These are phyloP conservation scores for Boletellus emodensis DNA, from an alignment of 768 basidiomycete genomes.

Conservation along the genomic window DNA sequence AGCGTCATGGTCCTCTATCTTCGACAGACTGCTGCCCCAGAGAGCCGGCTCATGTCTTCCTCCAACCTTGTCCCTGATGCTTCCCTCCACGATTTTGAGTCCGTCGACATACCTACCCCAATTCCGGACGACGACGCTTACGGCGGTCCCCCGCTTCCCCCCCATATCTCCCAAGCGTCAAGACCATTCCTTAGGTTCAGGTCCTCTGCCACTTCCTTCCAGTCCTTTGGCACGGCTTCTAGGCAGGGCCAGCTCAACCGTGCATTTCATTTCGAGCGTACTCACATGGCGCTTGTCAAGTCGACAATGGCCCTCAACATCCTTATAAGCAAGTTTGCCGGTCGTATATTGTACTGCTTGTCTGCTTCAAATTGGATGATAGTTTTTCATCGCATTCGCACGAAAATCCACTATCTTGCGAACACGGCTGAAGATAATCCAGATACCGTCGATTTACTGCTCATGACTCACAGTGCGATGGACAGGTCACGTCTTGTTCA, in stretches of 20 bases:
- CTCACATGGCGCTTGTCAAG: conserved; percentile 56
- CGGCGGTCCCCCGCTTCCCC: conserved; percentile 31
- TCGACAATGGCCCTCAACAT: conserved; percentile 53
- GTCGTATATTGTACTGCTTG: conserved; percentile 79
- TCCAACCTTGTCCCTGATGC: conserved; percentile 59
- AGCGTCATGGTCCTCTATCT: conserved; percentile 82
- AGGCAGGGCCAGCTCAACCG: conserved; percentile 22
- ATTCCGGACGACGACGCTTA: conserved; percentile 18
- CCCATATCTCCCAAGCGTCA: conserved; percentile 38
- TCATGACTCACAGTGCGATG: conserved; percentile 75
- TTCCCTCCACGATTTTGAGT: conserved; percentile 69
- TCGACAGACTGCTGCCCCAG: conserved; percentile 60
- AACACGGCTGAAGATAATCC: conserved; percentile 47
- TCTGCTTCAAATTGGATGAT: conserved; percentile 86
- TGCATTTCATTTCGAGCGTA: conserved; percentile 51
- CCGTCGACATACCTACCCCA: conserved; percentile 39
- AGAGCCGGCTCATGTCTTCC: conserved; percentile 54
- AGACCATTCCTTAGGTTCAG: conserved; percentile 30
- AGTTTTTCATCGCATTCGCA: conserved; percentile 65
- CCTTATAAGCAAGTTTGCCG: conserved; percentile 67
- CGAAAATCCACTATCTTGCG: conserved; percentile 66
- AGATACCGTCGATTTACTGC: conserved; percentile 70
- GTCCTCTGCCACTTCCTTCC: conserved; percentile 40
- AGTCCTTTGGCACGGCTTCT: conserved; percentile 36
- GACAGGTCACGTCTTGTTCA: conserved; percentile 65